Base-by-base conservation (phyloP, 2,329 filamentous ascomycete genomes). In the Xylaria sp. region DNA sequence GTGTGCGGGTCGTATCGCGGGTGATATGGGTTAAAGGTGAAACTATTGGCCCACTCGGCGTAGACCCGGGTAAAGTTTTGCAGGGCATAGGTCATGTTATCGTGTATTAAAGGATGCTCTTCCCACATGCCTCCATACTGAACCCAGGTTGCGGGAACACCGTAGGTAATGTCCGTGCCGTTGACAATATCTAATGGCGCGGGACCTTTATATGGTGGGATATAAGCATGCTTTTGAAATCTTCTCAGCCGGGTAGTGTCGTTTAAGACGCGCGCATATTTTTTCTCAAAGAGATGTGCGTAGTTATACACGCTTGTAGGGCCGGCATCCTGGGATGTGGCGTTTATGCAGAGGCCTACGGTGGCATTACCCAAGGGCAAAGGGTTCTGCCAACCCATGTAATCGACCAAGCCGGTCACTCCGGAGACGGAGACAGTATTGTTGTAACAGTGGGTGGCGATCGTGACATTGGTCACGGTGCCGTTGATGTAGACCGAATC, bases 121-220 rank as follows among this genome's bases (percentile, higher is more conserved):
- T 82, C 81, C 80, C 80, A 82, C 0, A 79, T 80, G 10, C 81
- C 81, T 25, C 81, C 81, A n/a, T 82, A 74, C 72, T 81, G 77
- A 13, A 81, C 73, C 78, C 79, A 81, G 31, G 13, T 63, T 20
- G 18, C 37, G 31, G 60, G 13, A 72, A 63, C 46, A 7, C 61
- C 54, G n/a, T 55, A 63, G n/a, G 60, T 63, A 15, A 50, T 51
- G 50, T 63, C 55, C 12, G 60, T 65, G 41, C 62, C 62, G 25
- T 65, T 56, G 20, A 65, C 52, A n/a, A 65, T 65, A 57, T 65
- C 62, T 28, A 65, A 65, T 12, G 62, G 62, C 15, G 62, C 62
- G 5, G 62, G 62, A 25, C 55, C 55, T 46, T 58, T 3, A 44
- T 58, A 58, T 15, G 55, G 55, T 28, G 55, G 37, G 34, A 58